Evolutionary conservation across 2,329 filamentous ascomycete genomes (phyloP), one percentile per base, ranked within the genome.

Genomic region (Purpureocillium lavendulum): DNA sequence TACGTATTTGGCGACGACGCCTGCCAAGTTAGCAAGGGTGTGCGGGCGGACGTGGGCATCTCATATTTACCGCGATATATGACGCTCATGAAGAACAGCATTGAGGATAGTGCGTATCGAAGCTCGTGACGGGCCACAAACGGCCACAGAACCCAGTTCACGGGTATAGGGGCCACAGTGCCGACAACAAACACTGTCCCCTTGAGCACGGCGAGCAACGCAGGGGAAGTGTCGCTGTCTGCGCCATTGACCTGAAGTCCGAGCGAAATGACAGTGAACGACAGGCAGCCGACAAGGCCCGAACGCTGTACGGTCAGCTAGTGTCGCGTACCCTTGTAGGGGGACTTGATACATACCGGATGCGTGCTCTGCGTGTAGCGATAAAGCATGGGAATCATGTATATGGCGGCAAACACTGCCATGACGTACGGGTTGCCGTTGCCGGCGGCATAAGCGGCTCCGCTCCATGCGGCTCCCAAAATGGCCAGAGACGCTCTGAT

Each of bases 61-160:
- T n/a, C n/a, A n/a, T n/a, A n/a, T n/a, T n/a, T 43, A 69, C 67
- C 66, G 51, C 75, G 61, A 50, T 79, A 80, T 7, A 77, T 64
- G 42, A 78, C 67, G 41, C 71, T 74, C 42, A 70, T 66, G 48
- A 76, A 75, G 36, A 77, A 71, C 46, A 79, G 60, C 71, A 75
- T 78, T 2, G 66, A 61, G 1, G 73, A 72, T 2, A 77, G 52
- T 0, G 71, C 73, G 42, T 69, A 71, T 16, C 75, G 60, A 12
- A 80, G 62, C 50, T 78, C 75, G 47, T 77, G 74, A 11, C 75
- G 64, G 10, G 75, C 75, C 5, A 79, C 65, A 45, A 80, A 80
- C 3, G 75, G 75, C 75, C 75, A 80, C 4, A 80, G 56, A 11
- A 75, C 49, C 74, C 73, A 79, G 46, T 77, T 79, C 12, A 77